phyloP scores from a whole-genome alignment of 2,329 filamentous ascomycete genomes.

The Penicillium glabrum region DNA sequence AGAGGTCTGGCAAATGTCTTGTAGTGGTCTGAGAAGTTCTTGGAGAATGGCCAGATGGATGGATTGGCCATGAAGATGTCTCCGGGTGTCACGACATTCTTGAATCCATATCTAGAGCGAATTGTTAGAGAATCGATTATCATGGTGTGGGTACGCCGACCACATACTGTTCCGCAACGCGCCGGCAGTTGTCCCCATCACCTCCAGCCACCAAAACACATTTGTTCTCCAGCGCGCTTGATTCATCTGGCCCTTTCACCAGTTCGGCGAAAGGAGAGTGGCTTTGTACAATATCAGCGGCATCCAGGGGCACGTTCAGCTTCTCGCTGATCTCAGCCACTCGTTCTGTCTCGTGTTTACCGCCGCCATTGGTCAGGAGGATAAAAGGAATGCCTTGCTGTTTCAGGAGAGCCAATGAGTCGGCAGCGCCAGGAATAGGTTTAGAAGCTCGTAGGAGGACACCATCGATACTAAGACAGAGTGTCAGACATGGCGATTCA shows the following conservation, averaged over 20 bases:
- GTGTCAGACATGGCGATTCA: slow-evolving; percentile 10
- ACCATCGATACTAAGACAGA: slow-evolving; percentile 71
- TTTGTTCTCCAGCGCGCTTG: slow-evolving; percentile 57
- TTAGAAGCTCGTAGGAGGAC: slow-evolving; percentile 84
- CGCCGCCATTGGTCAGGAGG: slow-evolving; percentile 92
- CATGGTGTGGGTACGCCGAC: background rate
- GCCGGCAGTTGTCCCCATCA: slow-evolving; percentile 64
- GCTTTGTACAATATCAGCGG: slow-evolving; percentile 77
- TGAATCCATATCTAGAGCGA: slow-evolving; percentile 65
- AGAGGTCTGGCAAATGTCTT: slow-evolving; percentile 43
- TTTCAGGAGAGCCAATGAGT: slow-evolving; percentile 72
- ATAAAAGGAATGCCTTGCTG: slow-evolving; percentile 82
- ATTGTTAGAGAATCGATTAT: background rate
- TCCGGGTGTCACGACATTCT: slow-evolving; percentile 77
- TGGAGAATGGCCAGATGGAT: slow-evolving; percentile 79
- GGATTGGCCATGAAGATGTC: slow-evolving; percentile 77
- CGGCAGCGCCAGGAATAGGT: slow-evolving; percentile 73
- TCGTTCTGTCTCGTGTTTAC: slow-evolving; percentile 74
- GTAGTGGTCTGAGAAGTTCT: slow-evolving; percentile 64
- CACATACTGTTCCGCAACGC: slow-evolving; percentile 66
- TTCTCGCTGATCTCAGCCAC: slow-evolving; percentile 68
- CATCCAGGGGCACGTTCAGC: slow-evolving; percentile 64
- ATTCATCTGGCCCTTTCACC: slow-evolving; percentile 58
- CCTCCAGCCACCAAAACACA: slow-evolving; percentile 75
- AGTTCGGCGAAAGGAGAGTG: slow-evolving; percentile 85